phyloP scores from a whole-genome alignment of 805 yeast genomes.

The Candida nanaspora region DNA sequence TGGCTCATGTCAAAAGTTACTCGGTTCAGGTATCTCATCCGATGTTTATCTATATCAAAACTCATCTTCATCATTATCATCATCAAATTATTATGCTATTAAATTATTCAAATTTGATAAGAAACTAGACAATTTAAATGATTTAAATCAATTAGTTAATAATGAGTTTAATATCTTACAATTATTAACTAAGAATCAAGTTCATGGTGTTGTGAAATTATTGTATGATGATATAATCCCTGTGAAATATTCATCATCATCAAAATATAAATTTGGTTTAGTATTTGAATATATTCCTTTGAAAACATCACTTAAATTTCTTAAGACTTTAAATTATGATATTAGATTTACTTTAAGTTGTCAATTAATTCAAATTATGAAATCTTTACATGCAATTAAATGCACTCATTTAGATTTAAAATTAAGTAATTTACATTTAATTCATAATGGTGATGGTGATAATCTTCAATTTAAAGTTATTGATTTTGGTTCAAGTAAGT shows the following conservation, averaged over 20 bases:
- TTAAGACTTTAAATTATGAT: neutral
- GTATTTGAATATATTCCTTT: constrained; percentile 31
- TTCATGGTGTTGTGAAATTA: too few relatives aligned
- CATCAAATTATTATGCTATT: constrained; percentile 32
- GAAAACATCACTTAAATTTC: constrained; percentile 4
- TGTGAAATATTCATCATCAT: too few relatives aligned
- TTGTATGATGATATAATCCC: too few relatives aligned
- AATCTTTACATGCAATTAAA: constrained; percentile 27
- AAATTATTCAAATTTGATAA: constrained; percentile 38
- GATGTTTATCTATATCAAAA: constrained; percentile 7
- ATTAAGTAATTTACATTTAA: constrained; percentile 37
- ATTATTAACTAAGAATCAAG: constrained; percentile 7
- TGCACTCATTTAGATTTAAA: constrained; percentile 47
- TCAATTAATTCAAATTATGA: constrained; percentile 33
- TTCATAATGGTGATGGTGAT: too few relatives aligned
- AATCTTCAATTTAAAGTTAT: constrained; percentile 33
- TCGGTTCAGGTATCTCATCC: constrained; percentile 14
- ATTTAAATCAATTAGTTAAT: constrained; percentile 29
- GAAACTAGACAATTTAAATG: constrained; percentile 32
- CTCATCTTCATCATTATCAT: too few relatives aligned
- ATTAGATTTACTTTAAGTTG: constrained; percentile 29
- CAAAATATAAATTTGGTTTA: constrained; percentile 19
- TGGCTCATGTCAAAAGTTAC: constrained; percentile 6
- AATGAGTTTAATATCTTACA: constrained; percentile 30
- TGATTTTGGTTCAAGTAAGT: constrained; percentile 42